Evolutionary conservation across 2,329 filamentous ascomycete genomes (phyloP), one percentile per base, ranked within the genome.

Genomic region (Echinosphaeria canescens): DNA sequence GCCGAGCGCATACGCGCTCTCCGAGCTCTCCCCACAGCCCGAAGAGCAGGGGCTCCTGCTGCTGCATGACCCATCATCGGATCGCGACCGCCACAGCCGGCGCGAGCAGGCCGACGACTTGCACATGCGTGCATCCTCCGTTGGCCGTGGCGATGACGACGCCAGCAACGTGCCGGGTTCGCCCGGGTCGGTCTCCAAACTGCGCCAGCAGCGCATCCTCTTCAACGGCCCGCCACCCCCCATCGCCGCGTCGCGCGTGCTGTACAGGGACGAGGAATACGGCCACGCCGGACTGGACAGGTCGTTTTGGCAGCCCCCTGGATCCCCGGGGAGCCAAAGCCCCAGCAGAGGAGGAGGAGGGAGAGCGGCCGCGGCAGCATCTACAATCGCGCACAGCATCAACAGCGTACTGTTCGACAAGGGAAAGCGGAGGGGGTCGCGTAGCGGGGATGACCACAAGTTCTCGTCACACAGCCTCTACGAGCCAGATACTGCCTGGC

Each of bases 171-270:
- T 36, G 10, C 49, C 50, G 2, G 34, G 42, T 8, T 45, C 47
- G 5, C 47, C 44, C 6, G 7, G 10, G 7, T 10, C 17, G 7
- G 7, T 6, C 17, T 6, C 17, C 17, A 6, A 6, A 19, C 17
- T 10, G 28, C 33, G 31, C 13, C 47, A 39, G 26, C 35, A 35
- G 10, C 46, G 39, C 10, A 31, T 42, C 3, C 46, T 62, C 24
- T 63, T 62, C 30, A 38, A 44, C 3, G 56, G 57, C 2, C 59
- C 59, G 1, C 59, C 59, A 1, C 56, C 59, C 1, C 59, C 59
- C 4, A 62, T 64, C 29, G 49, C 54, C 2, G 34, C 43, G 5
- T 60, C 59, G 0, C 43, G 49, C 3, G 30, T 54, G 13, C 28
- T 54, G 3, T 44, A 46, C 29, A 34, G 40, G 13, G 43, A 48